Evolutionary conservation across 2,329 filamentous ascomycete species (phyloP), one percentile per base, ranked within the genome.

Genomic region (Pseudogymnoascus sp.): DNA sequence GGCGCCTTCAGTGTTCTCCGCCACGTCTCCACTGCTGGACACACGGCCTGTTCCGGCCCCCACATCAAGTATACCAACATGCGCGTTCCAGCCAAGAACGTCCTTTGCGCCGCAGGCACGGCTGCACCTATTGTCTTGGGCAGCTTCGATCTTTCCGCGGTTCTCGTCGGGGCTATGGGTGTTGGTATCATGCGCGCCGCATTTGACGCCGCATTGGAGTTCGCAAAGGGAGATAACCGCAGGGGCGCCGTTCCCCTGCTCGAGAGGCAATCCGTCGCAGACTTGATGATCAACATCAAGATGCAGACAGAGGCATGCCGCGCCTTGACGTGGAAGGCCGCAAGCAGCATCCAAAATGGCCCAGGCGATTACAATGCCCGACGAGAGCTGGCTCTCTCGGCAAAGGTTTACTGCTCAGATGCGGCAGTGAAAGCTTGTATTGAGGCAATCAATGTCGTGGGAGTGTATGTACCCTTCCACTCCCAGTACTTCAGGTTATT

Each of bases 141-240:
- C 19, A 73, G 77, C 0, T 81, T 84, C 62, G 78, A 78, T 3
- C 56, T 64, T 29, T 64, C 59, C 11, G 81, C 80, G 1, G 77
- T 78, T 1, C 72, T 85, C 0, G 81, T 84, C 0, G 81, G 81
- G 1, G 81, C 81, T 2, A 83, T 85, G 78, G 75, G 75, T 8
- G 79, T 81, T 0, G 80, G 81, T 1, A 72, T 84, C 42, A 82
- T 82, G 80, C 76, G 82, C 0, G 76, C 78, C 0, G 76, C 78
- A 0, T 85, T 84, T 65, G 81, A 83, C 13, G 76, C 76, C 0
- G 81, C 80, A 1, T 70, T 85, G 1, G 66, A 68, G 1, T 85
- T 83, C 65, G 79, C 80, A 1, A 81, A 80, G 67, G 61, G 62
- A 0, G 77, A 84, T n/a, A 67, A 70, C 1, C 73, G 81, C 1